Evolutionary conservation across 805 yeast species (phyloP).

Genomic region (Saccharomycodes ludwigii): DNA sequence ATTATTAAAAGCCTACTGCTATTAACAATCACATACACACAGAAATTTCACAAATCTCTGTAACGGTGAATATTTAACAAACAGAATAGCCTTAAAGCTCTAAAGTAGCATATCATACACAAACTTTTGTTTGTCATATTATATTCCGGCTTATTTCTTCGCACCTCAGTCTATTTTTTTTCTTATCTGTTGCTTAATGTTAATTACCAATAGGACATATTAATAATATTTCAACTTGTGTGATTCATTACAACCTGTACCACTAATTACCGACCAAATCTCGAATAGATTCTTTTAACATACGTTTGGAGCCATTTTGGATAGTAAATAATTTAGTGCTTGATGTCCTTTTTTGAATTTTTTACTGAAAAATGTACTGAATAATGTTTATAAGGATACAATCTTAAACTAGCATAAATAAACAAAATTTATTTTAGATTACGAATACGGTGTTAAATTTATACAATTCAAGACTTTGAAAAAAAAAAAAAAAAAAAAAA

Average conservation of each 20-base stretch:
- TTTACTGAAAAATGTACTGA: neutral
- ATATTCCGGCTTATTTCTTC: slow-evolving; percentile 1
- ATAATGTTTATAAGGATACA: neutral
- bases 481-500: slow-evolving; percentile 1
- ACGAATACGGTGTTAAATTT: neutral
- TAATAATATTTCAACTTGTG: no score
- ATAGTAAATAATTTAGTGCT: neutral
- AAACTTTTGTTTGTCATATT: neutral
- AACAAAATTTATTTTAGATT: neutral
- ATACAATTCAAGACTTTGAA: slow-evolving; percentile 5
- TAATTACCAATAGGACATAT: neutral
- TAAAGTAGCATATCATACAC: neutral
- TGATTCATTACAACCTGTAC: no score
- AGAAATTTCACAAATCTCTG: neutral
- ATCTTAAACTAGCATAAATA: neutral
- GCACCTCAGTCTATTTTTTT: neutral
- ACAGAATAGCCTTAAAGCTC: slow-evolving; percentile 13
- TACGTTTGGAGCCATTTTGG: slow-evolving; percentile 86
- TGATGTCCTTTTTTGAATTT: neutral
- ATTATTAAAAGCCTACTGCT: slow-evolving; percentile 23
- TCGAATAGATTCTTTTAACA: slow-evolving; percentile 36
- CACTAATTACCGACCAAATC: slow-evolving; percentile 6
- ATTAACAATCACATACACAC: slow-evolving; percentile 25
- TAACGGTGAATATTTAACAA: slow-evolving; percentile 19
- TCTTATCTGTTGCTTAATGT: neutral